Evolutionary conservation across 2,329 filamentous ascomycete genomes (phyloP).

Genomic region (Trichoderma koningii): DNA sequence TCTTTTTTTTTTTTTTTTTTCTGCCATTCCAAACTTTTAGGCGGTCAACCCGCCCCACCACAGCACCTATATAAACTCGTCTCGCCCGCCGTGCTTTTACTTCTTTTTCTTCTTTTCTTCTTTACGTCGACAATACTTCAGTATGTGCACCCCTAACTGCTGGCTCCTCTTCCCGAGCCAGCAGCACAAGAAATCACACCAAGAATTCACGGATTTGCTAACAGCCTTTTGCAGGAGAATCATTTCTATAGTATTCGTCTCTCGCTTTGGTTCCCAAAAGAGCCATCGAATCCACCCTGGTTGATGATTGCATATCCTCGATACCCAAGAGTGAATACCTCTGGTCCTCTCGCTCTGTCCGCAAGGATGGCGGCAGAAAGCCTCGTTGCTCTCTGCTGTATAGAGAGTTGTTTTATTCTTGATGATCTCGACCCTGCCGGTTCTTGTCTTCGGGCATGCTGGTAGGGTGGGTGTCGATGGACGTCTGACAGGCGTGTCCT

Average conservation of each 20-base stretch:
- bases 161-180: slow-evolving; percentile 14
- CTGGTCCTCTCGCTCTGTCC: slow-evolving; percentile 60
- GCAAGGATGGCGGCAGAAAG: slow-evolving; percentile 59
- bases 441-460: slow-evolving; percentile 75
- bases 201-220: slow-evolving; percentile 28
- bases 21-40: slow-evolving; percentile 33
- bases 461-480: slow-evolving; percentile 79
- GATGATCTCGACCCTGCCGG: slow-evolving; percentile 87
- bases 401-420: slow-evolving; percentile 69
- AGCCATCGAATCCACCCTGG: slow-evolving; percentile 95
- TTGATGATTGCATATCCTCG: slow-evolving; percentile 89
- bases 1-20: slow-evolving; percentile 23
- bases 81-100: slow-evolving; percentile 38
- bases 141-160: slow-evolving; percentile 45
- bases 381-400: slow-evolving; percentile 53
- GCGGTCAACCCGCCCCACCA: slow-evolving; percentile 23
- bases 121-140: slow-evolving; percentile 66
- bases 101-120: slow-evolving; percentile 51
- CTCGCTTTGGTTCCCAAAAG: slow-evolving; percentile 87
- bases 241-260: slow-evolving; percentile 98
- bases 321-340: slow-evolving; percentile 80
- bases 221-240: slow-evolving; percentile 64
- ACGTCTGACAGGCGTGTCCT: slow-evolving; percentile 77
- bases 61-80: slow-evolving; percentile 38
- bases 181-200: slow-evolving; percentile 16